Percentiles rank a stretch among this genome's conserved stretches.
These are phyloP conservation scores for Cryptosporidium meleagridis DNA, from an alignment of 169 alveolate genomes.

Conservation along the genomic window DNA sequence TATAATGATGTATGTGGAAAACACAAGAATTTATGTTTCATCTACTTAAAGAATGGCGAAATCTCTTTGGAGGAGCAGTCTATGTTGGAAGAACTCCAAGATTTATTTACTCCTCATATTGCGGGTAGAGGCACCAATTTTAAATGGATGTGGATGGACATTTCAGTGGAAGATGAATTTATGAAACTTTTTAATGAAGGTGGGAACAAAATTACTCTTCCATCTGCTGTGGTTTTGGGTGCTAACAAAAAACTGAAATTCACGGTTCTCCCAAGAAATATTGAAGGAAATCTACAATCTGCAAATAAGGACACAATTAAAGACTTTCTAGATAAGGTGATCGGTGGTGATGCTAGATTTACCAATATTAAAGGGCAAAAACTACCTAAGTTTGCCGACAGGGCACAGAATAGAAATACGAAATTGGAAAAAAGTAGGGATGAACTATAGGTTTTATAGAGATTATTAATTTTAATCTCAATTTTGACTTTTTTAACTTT, in stretches of 20 bases:
- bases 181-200: slow-evolving; percentile 79
- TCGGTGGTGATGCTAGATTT: slow-evolving; percentile 88
- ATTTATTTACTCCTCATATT: slow-evolving; percentile 84
- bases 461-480: neutral
- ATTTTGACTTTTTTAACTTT: too few relatives aligned
- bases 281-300: slow-evolving; percentile 78
- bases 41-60: slow-evolving; percentile 83
- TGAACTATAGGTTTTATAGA: slow-evolving; percentile 25
- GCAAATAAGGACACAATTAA: slow-evolving; percentile 82
- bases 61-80: slow-evolving; percentile 81
- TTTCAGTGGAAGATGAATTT: slow-evolving; percentile 82
- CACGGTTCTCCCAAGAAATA: slow-evolving; percentile 75
- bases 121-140: slow-evolving; percentile 83
- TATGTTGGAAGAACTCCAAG: slow-evolving; percentile 85
- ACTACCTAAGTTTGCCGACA: slow-evolving; percentile 80
- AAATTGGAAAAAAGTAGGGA: slow-evolving; percentile 6
- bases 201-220: slow-evolving; percentile 75
- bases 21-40: slow-evolving; percentile 84
- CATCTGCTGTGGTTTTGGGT: slow-evolving; percentile 87
- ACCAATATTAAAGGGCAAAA: slow-evolving; percentile 83
- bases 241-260: slow-evolving; percentile 85
- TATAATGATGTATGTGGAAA: slow-evolving; percentile 89
- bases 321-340: slow-evolving; percentile 85
- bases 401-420: neutral
- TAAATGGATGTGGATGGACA: slow-evolving; percentile 90